Base-by-base conservation (phyloP, 306 rosid genomes). In the Ormosia emarginata region DNA sequence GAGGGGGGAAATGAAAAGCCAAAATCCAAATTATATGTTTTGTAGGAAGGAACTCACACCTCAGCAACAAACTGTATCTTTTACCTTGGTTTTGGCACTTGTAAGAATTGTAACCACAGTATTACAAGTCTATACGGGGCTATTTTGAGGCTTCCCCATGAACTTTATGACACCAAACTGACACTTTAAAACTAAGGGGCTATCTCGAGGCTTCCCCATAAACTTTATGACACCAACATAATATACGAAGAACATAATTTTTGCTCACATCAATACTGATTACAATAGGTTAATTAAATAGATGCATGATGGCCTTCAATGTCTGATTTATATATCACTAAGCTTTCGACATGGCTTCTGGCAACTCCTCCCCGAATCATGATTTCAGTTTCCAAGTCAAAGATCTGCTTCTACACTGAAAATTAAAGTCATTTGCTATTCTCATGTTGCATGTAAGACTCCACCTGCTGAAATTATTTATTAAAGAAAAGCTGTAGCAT, bases 401-500 rank as follows among this genome's bases (percentile, higher is more conserved):
- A 49, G 50, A 47, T 84, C 87, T 50, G 79, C 80, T 53, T 77
- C 74, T 32, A 61, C 43, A 59, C 58, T 46, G 82, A 53, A 58
- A 70, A 58, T 56, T 75, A 53, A 64, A 34, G 49, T 33, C 77
- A 46, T 67, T 57, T 76, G 72, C 72, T 49, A 40, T 36, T 55
- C 66, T 46, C 83, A n/a, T 10, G 41, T 71, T 56, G 62, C 79
- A 71, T 57, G 57, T 14, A 56, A 71, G 81, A 50, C 46, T 87
- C 77, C 84, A 64, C 83, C 90, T 88, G 86, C 74, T 56, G 86
- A 70, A 67, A 77, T 66, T 71, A 67, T 40, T 65, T 12, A 40
- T 63, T 57, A 71, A 44, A 58, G 8, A 81, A 9, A 66, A 66
- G 15, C 33, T 46, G 40, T 56, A 29, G 33, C 70, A 44, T 44